Evolutionary conservation across 2,329 filamentous ascomycete species (phyloP).

Genomic region (Talaromyces albobiverticillius): DNA sequence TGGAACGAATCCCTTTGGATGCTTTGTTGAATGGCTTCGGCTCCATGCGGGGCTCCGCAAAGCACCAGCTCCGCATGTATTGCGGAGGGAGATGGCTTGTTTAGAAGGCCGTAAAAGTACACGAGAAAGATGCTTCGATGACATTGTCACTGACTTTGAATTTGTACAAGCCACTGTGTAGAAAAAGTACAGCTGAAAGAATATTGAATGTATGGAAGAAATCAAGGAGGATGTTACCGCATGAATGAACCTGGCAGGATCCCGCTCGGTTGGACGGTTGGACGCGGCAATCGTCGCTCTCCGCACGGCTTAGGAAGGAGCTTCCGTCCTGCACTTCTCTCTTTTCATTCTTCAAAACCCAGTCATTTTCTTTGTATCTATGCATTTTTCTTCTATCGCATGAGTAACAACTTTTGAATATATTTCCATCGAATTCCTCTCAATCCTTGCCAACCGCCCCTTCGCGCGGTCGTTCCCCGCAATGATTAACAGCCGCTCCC

Average conservation of each 20-base stretch:
- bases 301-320: constrained; percentile 5
- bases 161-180: background rate
- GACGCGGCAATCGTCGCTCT: constrained; percentile 46
- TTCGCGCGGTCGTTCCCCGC: constrained; percentile 22
- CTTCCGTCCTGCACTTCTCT: background rate
- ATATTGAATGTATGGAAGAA: no score
- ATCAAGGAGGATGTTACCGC: no score
- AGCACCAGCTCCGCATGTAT: constrained; percentile 5
- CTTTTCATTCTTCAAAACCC: background rate
- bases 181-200: background rate
- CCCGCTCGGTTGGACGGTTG: constrained; percentile 39
- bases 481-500: constrained; percentile 14
- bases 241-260: constrained; percentile 12
- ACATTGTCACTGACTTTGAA: constrained; percentile 24
- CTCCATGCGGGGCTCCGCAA: constrained; percentile 10
- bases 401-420: background rate
- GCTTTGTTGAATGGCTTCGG: constrained; percentile 45
- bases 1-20: constrained; percentile 61
- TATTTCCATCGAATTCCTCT: background rate
- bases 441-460: background rate
- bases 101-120: constrained; percentile 25
- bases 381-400: background rate
- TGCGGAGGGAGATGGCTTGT: background rate
- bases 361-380: background rate
- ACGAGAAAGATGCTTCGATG: constrained; percentile 29